These are phyloP conservation scores for Ophiocordyceps camponoti-leonardi DNA, from an alignment of 2,329 filamentous ascomycete genomes.

Conservation along the genomic window DNA sequence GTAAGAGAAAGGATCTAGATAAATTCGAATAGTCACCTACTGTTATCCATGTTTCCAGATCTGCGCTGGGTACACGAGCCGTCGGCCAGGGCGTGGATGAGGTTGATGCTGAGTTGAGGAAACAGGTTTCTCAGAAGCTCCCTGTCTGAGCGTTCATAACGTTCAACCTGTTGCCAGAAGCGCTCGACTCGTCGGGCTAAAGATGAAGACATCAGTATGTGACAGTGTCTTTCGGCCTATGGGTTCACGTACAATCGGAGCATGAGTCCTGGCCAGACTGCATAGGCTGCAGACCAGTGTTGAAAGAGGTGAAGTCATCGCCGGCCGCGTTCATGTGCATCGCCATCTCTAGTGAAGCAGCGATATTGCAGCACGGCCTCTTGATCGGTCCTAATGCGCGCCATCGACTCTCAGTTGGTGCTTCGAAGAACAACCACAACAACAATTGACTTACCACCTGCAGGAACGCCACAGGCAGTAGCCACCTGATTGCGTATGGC, in stretches of 20 bases:
- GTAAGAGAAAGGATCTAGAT: not conserved
- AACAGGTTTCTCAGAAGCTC: not conserved
- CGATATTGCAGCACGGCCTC: not conserved
- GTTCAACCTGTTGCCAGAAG: not conserved
- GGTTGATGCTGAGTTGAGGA: not conserved
- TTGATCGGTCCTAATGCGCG: not conserved
- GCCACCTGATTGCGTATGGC: not conserved
- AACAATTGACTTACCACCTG: too few species aligned
- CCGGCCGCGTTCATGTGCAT: not conserved
- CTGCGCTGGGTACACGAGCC: not conserved
- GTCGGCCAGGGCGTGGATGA: not conserved
- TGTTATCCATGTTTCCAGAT: not conserved
- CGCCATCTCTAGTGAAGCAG: not conserved
- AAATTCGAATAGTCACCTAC: not conserved
- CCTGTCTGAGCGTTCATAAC: not conserved
- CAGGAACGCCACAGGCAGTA: not conserved
- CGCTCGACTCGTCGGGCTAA: not conserved
- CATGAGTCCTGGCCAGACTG: too few species aligned
- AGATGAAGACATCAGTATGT: not conserved
- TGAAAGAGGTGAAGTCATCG: not conserved
- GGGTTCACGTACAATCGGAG: not conserved
- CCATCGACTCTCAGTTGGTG: not conserved
- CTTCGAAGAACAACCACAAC: too few species aligned
- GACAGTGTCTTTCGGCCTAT: not conserved
- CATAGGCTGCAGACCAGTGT: not conserved